A percentile compares a stretch with the other conserved stretches of the same genome.
These are phyloP conservation scores for Diplodia corticola DNA, from an alignment of 2,329 filamentous ascomycete species.

Conservation along the genomic window DNA sequence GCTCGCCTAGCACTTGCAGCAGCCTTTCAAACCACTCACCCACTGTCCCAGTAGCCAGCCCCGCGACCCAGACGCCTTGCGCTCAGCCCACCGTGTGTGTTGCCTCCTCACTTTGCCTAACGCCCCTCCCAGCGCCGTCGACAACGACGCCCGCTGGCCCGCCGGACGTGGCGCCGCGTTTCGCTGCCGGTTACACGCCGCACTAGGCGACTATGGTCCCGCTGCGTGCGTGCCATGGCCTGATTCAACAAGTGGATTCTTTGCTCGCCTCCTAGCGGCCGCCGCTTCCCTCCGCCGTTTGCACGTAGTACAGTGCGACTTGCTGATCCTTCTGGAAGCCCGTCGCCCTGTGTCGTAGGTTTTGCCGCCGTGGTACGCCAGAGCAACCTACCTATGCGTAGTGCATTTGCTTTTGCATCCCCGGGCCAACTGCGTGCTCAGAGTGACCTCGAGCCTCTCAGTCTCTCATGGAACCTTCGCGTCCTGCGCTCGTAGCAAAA, in stretches of 20 bases:
- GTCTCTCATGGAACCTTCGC: background rate
- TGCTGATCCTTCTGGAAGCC: background rate
- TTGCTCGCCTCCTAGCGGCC: background rate
- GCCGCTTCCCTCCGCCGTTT: background rate
- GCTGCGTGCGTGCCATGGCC: conserved; percentile 5
- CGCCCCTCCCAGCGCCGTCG: background rate
- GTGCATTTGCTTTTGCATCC: background rate
- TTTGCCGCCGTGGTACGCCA: conserved; percentile 9
- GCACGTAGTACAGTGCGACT: background rate
- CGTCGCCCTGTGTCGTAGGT: background rate
- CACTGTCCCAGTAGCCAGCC: too few relatives aligned
- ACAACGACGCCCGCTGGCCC: background rate
- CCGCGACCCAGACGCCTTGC: background rate
- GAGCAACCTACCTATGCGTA: background rate
- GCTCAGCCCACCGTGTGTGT: background rate
- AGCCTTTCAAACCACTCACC: background rate
- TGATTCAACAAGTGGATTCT: conserved; percentile 3
- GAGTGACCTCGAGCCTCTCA: background rate
- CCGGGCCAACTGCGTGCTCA: background rate
- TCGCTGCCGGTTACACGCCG: conserved; percentile 12
- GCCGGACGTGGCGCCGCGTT: background rate
- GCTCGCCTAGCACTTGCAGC: background rate
- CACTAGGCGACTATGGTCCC: background rate
- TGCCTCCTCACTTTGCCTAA: background rate
- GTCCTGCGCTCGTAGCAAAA: background rate